Conservation (phyloP, 331 rosid genomes). For the Telfairia occidentalis region DNA sequence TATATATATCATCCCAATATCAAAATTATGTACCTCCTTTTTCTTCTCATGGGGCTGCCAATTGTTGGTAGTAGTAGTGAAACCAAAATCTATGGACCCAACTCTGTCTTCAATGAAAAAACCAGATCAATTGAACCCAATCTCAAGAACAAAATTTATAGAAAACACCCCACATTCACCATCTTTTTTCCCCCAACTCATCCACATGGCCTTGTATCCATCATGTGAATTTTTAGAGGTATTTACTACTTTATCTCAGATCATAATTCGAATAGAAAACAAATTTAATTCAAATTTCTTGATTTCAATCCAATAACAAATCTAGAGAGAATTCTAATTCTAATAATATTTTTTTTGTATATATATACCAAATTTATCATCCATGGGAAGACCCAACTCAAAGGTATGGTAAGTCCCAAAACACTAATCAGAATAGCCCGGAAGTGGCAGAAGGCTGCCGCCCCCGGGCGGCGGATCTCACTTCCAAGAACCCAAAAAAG, state of each 20-base stretch:
- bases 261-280: too few relatives aligned
- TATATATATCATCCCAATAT: neutral
- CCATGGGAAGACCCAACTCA: neutral
- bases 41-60: neutral
- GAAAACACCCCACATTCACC: neutral
- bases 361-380: neutral
- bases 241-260: too few relatives aligned
- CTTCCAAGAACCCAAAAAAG: neutral
- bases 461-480: neutral
- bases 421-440: neutral
- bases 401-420: neutral
- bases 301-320: too few relatives aligned
- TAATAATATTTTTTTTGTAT: too few relatives aligned
- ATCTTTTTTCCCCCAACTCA: slow-evolving; percentile 4
- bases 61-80: slow-evolving; percentile 9
- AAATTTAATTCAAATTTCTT: too few relatives aligned
- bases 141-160: neutral
- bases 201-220: slow-evolving; percentile 2
- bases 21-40: neutral
- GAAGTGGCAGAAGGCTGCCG: slow-evolving; percentile 1
- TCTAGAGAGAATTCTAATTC: too few relatives aligned
- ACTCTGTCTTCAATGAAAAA: neutral
- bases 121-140: neutral
- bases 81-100: slow-evolving; percentile 12
- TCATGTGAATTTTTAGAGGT: too few relatives aligned